A percentile compares a stretch with the other conserved stretches of the same genome.
Conservation (phyloP, 192 early-diverging fungal species). For the Diversispora epigaea region DNA sequence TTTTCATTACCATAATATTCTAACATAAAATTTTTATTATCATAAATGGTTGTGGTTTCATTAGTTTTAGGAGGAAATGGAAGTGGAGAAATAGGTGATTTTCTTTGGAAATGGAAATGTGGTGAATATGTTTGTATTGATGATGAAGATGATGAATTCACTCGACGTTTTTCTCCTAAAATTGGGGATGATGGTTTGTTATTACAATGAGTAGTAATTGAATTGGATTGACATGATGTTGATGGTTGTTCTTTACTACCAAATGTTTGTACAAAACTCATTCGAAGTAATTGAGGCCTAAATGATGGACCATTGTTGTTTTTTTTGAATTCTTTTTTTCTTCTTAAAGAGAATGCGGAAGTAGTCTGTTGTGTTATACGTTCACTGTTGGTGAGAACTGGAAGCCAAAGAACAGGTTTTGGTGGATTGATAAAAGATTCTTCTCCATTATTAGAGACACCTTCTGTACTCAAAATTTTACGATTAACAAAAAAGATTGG, state of each 20-base stretch:
- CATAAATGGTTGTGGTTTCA: too few species aligned
- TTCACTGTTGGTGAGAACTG: not conserved
- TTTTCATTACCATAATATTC: too few species aligned
- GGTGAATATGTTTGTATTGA: not conserved
- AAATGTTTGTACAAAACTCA: conserved; percentile 1
- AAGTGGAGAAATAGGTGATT: too few species aligned
- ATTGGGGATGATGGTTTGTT: not conserved
- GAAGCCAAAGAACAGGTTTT: conserved; percentile 15
- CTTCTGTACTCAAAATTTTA: conserved; percentile 1
- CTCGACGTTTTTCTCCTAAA: not conserved
- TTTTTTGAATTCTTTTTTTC: not conserved
- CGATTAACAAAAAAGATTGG: not conserved
- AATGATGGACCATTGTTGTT: not conserved
- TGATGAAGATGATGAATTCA: not conserved
- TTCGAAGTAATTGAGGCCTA: conserved; percentile 7
- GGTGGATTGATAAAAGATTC: not conserved
- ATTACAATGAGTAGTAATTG: not conserved
- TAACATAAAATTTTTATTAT: too few species aligned
- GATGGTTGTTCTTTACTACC: not conserved
- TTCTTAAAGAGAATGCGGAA: conserved; percentile 20
- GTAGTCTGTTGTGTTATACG: conserved; percentile 13
- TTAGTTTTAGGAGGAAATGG: too few species aligned
- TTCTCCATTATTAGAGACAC: not conserved
- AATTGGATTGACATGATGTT: not conserved
- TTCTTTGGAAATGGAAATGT: too few species aligned